Evolutionary conservation across 176 grass and related monocot genomes (phyloP), one percentile per base, ranked within the genome.

Genomic region (Leersia perrieri): DNA sequence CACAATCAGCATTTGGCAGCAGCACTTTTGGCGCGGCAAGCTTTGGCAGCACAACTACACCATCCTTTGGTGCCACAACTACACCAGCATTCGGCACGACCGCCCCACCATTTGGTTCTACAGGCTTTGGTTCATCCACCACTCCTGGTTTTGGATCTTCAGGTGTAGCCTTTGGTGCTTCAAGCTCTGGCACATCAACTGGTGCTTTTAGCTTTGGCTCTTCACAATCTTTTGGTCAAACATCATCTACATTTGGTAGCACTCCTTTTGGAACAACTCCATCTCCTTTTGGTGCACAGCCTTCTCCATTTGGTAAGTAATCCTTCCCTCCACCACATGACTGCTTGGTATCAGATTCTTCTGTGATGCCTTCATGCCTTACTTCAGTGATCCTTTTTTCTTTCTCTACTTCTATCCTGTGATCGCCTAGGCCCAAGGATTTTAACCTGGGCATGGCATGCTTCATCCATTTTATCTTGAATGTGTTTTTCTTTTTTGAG

Each of bases 271-370:
- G 92, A 78, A 51, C 92, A 75, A 88, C 79, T 55, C 60, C 92
- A 68, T 94, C 87, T 39, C 80, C 94, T 87, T 94, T 98, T 63
- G 86, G 92, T 63, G 80, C 74, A 32, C 91, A 93, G 72, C 75
- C 78, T 58, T 88, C 91, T 55, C 44, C 94, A 86, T 94, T 97
- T 79, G 91, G 94, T 97, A 84, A 63, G 91, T 90, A 79, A 70
- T 87, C 23, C 39, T 73, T 84, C 14, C 13, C 77, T 13, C 87
- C 84, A 45, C 29, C 51, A 73, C 60, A 28, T 84, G 34, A 61
- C 30, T 66, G 71, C 65, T 53, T 35, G 40, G 33, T 60, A 35
- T 72, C 31, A 23, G 27, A 55, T 74, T 65, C 22, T 79, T 84
- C 42, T 33, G 26, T 60, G 42, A 23, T 84, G 11, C 40, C 27